Base-by-base conservation (phyloP, 2,329 filamentous ascomycete genomes). In the Davidsoniella virescens region DNA sequence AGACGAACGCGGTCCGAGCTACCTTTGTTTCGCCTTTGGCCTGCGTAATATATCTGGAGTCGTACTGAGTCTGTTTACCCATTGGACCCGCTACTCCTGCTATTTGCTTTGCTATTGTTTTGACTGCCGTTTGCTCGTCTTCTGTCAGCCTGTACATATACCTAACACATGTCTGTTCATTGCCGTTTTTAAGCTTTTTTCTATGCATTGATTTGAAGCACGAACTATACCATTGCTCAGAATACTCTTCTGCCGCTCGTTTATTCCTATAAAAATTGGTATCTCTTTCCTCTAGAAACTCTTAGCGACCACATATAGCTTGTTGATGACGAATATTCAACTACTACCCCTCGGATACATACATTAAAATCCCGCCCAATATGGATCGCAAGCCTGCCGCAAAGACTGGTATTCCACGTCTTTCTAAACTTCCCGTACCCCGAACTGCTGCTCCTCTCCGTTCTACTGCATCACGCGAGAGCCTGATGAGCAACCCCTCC, bases 391-490 rank as follows among this genome's bases (percentile, higher is more conserved):
- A 47, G 40, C 37, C 49, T 9, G 26, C 44, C 9, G n/a, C 51
- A 25, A 54, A 52, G 38, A 46, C 49, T 25, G 50, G 47, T 3
- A 52, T 54, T 25, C 52, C 52, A 39, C 52, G 52, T 14, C 43
- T 52, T 37, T 54, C 52, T 20, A 54, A 52, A 38, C 52, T 54
- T 41, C 52, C 52, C 8, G 45, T 54, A 2, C 49, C 52, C 18
- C 50, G 47, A 23, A 33, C 52, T 12, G 18, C 39, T 8, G 48
- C 48, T 12, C 33, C 49, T 9, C 18, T 54, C 14, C 44, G 46
- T 18, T 42, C 39, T 17, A 41, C 52, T 17, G 26, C 49, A 17
- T 54, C 52, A 20, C 45, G 52, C 14, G 52, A 54, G 29, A 52
- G 40, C 39, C 41, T 54, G 20, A 51, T 46, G n/a, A 37, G 44